Base-by-base conservation (phyloP, 108 stramenopile genomes). In the Asterionellopsis glacialis region DNA sequence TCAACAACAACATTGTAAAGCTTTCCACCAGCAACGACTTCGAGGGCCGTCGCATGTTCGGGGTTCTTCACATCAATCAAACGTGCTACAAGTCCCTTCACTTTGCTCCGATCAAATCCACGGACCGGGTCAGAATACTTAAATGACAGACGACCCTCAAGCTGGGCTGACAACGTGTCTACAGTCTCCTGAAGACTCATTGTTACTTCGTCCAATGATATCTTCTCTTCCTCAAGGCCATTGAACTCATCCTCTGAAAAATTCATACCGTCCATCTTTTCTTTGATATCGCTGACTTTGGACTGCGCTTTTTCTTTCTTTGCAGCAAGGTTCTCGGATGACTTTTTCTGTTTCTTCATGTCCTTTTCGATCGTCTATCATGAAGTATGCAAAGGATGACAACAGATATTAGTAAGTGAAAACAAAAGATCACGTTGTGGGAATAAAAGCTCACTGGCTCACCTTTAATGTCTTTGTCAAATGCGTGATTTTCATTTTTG, bases 1-100 rank as follows among this genome's bases (percentile, higher is more conserved):
- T 99, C 97, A 13, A 98, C 97, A 12, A 99, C 97, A 25, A 99
- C 96, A 76, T 99, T 94, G 53, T 81, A 93, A 9, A 96, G 89
- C 65, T 91, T 90, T 23, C 95, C 94, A 21, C 95, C 97, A 5
- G 96, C 97, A 28, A 89, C 96, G 40, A 97, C 93, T 73, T 99
- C 98, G n/a, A 99, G 69, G 0, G 98, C 97, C 10, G 96, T 95
- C 44, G 96, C 74, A 65, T 91, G 69, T 28, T 69, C 63, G 7
- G 76, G 63, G 21, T 96, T 74, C 54, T 84, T 83, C 0, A 98
- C 91, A 41, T 75, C 54, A 51, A 99, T 67, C 11, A 99, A 84
- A 55, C 79, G 77, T 21, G 98, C 98, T 47, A 99, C 94, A 12
- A 94, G 47, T 0, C 98, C 98, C 76, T 95, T 95, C 14, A 99